A percentile compares a stretch with the other conserved stretches of the same genome.
Conservation (phyloP, 176 grass and related monocot genomes). For the Chloris gayana region DNA sequence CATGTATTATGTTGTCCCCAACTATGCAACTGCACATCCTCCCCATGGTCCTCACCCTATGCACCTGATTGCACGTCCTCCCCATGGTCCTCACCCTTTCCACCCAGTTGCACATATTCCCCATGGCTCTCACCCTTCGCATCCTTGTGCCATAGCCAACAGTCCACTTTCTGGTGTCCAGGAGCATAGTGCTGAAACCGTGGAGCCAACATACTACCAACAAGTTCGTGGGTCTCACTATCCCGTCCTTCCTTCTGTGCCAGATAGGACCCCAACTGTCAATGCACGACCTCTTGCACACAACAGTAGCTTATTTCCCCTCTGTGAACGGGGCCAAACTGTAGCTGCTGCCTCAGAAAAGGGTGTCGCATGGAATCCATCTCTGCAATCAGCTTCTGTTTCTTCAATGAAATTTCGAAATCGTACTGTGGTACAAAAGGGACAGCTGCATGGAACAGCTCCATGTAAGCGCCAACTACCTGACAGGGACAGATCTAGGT, state of each 20-base stretch:
- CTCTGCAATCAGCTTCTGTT: conserved; percentile 16
- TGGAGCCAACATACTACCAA: conserved; percentile 46
- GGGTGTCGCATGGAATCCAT: conserved; percentile 24
- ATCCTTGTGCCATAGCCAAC: conserved; percentile 36
- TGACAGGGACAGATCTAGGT: conserved; percentile 27
- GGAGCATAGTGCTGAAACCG: conserved; percentile 31
- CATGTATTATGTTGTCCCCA: conserved; percentile 62
- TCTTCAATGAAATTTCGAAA: conserved; percentile 48
- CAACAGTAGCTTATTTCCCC: conserved; percentile 30
- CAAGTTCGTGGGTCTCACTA: conserved; percentile 37
- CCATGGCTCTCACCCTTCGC: neutral
- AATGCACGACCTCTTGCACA: conserved; percentile 9
- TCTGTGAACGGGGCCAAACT: neutral
- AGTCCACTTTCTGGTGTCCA: conserved; percentile 33
- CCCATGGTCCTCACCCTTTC: neutral
- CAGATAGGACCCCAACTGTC: conserved; percentile 38
- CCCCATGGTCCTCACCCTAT: conserved; percentile 52
- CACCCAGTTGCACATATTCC: neutral
- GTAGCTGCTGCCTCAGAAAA: conserved; percentile 31
- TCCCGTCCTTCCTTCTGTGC: conserved; percentile 39
- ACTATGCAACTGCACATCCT: conserved; percentile 51
- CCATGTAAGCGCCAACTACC: conserved; percentile 49
- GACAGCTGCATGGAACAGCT: conserved; percentile 32
- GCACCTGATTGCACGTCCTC: conserved; percentile 1
- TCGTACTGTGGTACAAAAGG: conserved; percentile 32